Evolutionary conservation across 2,329 filamentous ascomycete species (phyloP).

Genomic region (Corynespora cassiicola): DNA sequence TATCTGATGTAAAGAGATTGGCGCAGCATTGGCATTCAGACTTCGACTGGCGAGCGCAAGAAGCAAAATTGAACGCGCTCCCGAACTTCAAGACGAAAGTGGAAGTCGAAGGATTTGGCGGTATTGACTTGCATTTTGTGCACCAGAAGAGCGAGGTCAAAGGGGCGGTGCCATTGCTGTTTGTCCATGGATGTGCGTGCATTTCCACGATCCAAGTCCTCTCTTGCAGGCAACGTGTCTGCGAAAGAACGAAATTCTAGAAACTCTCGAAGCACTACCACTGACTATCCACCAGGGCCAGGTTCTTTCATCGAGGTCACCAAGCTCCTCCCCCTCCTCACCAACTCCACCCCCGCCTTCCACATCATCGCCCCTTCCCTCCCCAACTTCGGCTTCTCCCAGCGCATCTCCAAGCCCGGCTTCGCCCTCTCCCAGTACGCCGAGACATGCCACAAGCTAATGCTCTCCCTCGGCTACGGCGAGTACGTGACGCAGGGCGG

Average conservation of each 20-base stretch:
- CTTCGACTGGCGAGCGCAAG: constrained; percentile 68
- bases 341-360: constrained; percentile 53
- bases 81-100: constrained; percentile 65
- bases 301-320: constrained; percentile 72
- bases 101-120: constrained; percentile 63
- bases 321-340: constrained; percentile 63
- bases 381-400: constrained; percentile 65
- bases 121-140: constrained; percentile 69
- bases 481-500: constrained; percentile 67
- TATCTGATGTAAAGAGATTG: constrained; percentile 66
- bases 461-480: constrained; percentile 70
- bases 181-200: constrained; percentile 67
- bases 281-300: constrained; percentile 54
- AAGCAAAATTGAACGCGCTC: constrained; percentile 65
- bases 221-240: no score
- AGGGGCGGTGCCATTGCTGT: constrained; percentile 68
- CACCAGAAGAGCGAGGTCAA: constrained; percentile 60
- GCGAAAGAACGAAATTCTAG: no score
- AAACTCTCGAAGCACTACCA: background rate
- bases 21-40: constrained; percentile 62
- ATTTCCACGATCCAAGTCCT: constrained; percentile 19
- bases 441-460: constrained; percentile 70
- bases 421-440: constrained; percentile 68
- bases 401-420: constrained; percentile 57
- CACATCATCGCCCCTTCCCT: constrained; percentile 61